Conservation (phyloP, 257 asterid genomes). For the Rubia yunnanensis region DNA sequence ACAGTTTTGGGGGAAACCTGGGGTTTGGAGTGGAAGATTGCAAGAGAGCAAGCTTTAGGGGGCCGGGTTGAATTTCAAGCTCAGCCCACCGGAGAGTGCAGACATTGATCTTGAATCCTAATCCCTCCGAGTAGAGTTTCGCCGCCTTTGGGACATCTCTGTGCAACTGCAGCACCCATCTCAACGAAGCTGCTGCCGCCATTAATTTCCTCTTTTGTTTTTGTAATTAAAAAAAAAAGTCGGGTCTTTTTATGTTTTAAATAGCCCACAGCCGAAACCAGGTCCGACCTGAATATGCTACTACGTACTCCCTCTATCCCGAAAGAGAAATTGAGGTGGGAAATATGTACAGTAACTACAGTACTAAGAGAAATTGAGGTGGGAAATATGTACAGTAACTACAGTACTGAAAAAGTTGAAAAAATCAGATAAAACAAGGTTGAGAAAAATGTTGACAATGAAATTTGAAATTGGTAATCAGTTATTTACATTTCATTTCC, state of each 20-base stretch:
- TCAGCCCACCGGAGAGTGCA: conserved; percentile 92
- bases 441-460: too few species aligned
- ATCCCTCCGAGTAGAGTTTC: conserved; percentile 72
- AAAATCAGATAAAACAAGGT: too few species aligned
- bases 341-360: too few species aligned
- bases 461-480: too few species aligned
- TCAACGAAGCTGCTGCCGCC: conserved; percentile 46
- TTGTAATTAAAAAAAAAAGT: too few species aligned
- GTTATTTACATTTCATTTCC: too few species aligned
- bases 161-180: conserved; percentile 77
- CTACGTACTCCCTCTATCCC: too few species aligned
- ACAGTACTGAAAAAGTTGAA: too few species aligned
- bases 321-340: too few species aligned
- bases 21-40: conserved; percentile 31
- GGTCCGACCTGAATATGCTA: background rate
- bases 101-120: conserved; percentile 65
- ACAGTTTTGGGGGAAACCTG: conserved; percentile 30
- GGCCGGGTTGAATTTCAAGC: conserved; percentile 86
- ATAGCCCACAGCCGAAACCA: background rate
- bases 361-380: too few species aligned
- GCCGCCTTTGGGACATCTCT: conserved; percentile 93
- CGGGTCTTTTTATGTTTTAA: background rate
- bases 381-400: too few species aligned
- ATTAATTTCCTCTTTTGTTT: background rate
- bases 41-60: conserved; percentile 72